phyloP scores from a whole-genome alignment of 1,284 basidiomycete genomes.

The Paramarasmius palmivorus region DNA sequence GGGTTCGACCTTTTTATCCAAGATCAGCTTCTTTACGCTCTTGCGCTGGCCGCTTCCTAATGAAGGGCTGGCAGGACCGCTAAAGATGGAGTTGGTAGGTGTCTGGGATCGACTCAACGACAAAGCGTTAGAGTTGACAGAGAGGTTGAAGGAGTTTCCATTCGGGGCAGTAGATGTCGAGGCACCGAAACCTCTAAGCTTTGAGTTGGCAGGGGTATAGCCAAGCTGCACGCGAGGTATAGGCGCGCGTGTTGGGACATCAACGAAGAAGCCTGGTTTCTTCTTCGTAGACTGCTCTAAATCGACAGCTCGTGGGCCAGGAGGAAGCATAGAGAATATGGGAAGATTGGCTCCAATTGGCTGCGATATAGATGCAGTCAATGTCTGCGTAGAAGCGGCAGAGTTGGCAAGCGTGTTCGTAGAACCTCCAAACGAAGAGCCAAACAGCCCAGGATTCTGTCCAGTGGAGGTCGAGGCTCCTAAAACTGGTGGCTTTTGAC shows the following conservation, averaged over 20 bases:
- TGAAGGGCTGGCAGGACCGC: conserved; percentile 68
- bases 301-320: conserved; percentile 61
- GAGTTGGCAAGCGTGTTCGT: conserved; percentile 41
- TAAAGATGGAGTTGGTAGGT: conserved; percentile 53
- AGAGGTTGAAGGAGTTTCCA: conserved; percentile 39
- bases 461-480: conserved; percentile 39
- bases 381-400: conserved; percentile 43
- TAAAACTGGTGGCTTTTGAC: conserved; percentile 36
- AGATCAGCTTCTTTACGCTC: conserved; percentile 93
- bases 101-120: conserved; percentile 46
- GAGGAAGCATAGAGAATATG: conserved; percentile 73
- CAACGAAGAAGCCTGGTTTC: conserved; percentile 69
- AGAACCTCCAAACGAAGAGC: conserved; percentile 33
- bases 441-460: conserved; percentile 48
- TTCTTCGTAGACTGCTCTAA: conserved; percentile 69
- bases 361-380: conserved; percentile 87
- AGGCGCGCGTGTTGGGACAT: conserved; percentile 66
- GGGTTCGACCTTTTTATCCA: conserved; percentile 80
- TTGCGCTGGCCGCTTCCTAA: conserved; percentile 70
- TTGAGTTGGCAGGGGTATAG: conserved; percentile 66
- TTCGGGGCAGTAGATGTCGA: conserved; percentile 39
- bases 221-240: conserved; percentile 58
- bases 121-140: conserved; percentile 51
- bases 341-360: conserved; percentile 87
- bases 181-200: conserved; percentile 69